phyloP scores from a whole-genome alignment of 2,329 filamentous ascomycete genomes.

The Xylaria sp. region DNA sequence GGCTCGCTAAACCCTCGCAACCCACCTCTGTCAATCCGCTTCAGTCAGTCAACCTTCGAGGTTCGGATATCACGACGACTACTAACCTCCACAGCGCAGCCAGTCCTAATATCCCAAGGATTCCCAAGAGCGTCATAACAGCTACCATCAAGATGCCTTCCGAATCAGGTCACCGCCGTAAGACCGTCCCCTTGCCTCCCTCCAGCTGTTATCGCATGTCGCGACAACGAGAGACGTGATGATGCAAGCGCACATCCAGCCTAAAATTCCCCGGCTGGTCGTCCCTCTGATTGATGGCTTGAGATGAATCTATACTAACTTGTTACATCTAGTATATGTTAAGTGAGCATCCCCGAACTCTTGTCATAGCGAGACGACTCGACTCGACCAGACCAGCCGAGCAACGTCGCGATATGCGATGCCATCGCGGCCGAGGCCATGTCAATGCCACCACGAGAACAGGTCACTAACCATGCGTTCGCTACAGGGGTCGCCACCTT shows the following conservation, averaged over 20 bases:
- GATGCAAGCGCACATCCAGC: constrained; percentile 7
- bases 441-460: neutral
- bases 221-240: neutral
- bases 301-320: constrained; percentile 35
- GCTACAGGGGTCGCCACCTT: constrained; percentile 85
- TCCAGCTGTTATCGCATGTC: neutral
- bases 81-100: constrained; percentile 33
- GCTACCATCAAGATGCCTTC: constrained; percentile 72
- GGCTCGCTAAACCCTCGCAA: constrained; percentile 28
- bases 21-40: constrained; percentile 24
- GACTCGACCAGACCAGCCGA: neutral
- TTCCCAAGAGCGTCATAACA: constrained; percentile 44
- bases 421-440: constrained; percentile 1
- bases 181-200: constrained; percentile 37
- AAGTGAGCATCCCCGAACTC: constrained; percentile 53
- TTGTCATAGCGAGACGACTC: constrained; percentile 4
- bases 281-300: neutral
- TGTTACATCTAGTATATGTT: constrained; percentile 65
- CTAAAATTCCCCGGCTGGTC: neutral
- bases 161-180: constrained; percentile 82
- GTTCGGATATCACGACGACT: constrained; percentile 36
- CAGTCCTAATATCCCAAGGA: constrained; percentile 40
- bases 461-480: constrained; percentile 23
- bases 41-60: constrained; percentile 23
- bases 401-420: constrained; percentile 3